Evolutionary conservation across 306 rosid genomes (phyloP).

Genomic region (Dryas drummondii): DNA sequence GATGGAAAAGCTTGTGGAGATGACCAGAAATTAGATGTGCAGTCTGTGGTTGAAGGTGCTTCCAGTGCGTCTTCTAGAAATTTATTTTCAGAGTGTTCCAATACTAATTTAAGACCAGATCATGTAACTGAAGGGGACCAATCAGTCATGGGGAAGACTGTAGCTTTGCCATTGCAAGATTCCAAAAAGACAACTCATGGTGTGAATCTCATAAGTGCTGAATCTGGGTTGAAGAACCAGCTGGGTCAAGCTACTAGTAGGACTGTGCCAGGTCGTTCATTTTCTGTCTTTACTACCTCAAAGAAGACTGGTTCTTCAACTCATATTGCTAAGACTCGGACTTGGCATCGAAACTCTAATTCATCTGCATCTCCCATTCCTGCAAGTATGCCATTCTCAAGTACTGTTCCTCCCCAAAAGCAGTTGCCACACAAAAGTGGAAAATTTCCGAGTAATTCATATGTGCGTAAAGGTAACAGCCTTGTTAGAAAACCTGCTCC

Average conservation of each 20-base stretch:
- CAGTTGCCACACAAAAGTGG: conserved; percentile 46
- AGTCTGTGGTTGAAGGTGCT: conserved; percentile 40
- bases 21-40: conserved; percentile 32
- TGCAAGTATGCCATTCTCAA: conserved; percentile 38
- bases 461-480: conserved; percentile 93
- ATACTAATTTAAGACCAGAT: conserved; percentile 30
- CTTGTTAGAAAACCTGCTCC: conserved; percentile 66
- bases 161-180: conserved; percentile 43
- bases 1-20: conserved; percentile 38
- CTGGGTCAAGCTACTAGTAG: conserved; percentile 30
- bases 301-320: conserved; percentile 49
- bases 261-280: conserved; percentile 36
- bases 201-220: conserved; percentile 26
- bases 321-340: conserved; percentile 50
- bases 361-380: conserved; percentile 35
- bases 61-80: conserved; percentile 31
- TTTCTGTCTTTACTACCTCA: conserved; percentile 33
- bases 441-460: conserved; percentile 59
- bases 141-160: conserved; percentile 34
- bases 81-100: conserved; percentile 31
- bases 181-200: conserved; percentile 42
- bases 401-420: conserved; percentile 45
- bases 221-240: conserved; percentile 46
- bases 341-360: conserved; percentile 63
- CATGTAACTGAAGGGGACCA: conserved; percentile 31